Evolutionary conservation across 1,284 basidiomycete genomes (phyloP), one percentile per base, ranked within the genome.

Genomic region (Moniliella sp.): DNA sequence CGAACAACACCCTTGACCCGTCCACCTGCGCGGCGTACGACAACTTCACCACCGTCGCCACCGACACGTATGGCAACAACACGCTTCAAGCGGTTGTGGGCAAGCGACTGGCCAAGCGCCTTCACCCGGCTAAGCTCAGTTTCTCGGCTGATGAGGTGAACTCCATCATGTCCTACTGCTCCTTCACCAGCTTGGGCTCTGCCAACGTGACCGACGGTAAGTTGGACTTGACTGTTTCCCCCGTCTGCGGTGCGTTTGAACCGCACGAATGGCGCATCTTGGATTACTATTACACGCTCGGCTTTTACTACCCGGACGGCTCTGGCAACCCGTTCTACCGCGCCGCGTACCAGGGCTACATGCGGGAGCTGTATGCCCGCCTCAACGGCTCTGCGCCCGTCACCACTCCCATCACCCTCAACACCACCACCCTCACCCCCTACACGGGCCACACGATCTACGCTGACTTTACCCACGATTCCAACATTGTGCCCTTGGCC

Each of bases 1-100:
- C 15, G 25, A 40, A 40, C 36, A 40, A 40, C 18, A 40, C 38
- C 9, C 28, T 40, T 11, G 36, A 40, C 14, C 36, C 38, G 5
- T 27, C 19, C 9, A 40, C 38, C 1, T 40, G 38, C 28, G 15
- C 31, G 4, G 30, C 19, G 4, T 18, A 33, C 11, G 23, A 38
- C 10, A 27, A 18, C 8, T n/a, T n/a, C n/a, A n/a, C n/a, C n/a
- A n/a, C n/a, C n/a, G n/a, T 15, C 17, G 36, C 35, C 7, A 36
- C 27, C 15, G 26, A 15, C 13, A 10, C 28, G 5, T 40, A 37
- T 21, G 38, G 36, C 10, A 28, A 25, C 5, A 19, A 18, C 10
- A 33, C 38, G 7, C 26, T 40, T 4, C 5, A 28, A 4, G 36
- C 36, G 7, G 25, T 18, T 10, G 17, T 40, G 16, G 32, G 31